Evolutionary conservation across 768 basidiomycete species (phyloP).

Genomic region (Suillus brevipes): DNA sequence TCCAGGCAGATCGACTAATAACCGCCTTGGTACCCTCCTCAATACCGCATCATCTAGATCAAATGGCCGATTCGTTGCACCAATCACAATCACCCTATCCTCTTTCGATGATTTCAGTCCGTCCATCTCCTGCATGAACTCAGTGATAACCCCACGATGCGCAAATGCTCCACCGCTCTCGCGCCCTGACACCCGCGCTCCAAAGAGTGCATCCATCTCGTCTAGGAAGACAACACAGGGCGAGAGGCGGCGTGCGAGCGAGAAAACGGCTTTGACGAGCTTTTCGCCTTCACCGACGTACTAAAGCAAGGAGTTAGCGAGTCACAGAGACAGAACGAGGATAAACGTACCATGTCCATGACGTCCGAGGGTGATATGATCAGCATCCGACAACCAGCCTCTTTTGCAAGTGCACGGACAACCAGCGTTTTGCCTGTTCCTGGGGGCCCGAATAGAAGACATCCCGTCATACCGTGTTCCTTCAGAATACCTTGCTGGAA

Average conservation of each 20-base stretch:
- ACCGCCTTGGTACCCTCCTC: conserved; percentile 79
- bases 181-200: conserved; percentile 74
- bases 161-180: conserved; percentile 80
- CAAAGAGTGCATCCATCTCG: conserved; percentile 92
- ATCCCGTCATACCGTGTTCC: conserved; percentile 89
- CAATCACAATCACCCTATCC: conserved; percentile 85
- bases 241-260: conserved; percentile 78
- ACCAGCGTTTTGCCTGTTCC: conserved; percentile 92
- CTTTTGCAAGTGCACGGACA: conserved; percentile 87
- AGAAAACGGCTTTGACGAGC: conserved; percentile 86
- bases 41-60: conserved; percentile 92
- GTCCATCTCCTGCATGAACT: conserved; percentile 98
- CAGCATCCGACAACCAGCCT: conserved; percentile 93
- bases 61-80: conserved; percentile 91
- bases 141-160: conserved; percentile 85
- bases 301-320: conserved; percentile 36
- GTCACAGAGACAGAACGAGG: conserved; percentile 1
- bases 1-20: conserved; percentile 88
- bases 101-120: conserved; percentile 80
- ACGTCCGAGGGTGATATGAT: conserved; percentile 89
- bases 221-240: conserved; percentile 95
- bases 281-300: conserved; percentile 91
- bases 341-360: conserved; percentile 82
- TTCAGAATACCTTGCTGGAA: conserved; percentile 89
- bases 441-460: conserved; percentile 89